Evolutionary conservation across 2,329 filamentous ascomycete species (phyloP).

Genomic region (Aspergillus sp.): DNA sequence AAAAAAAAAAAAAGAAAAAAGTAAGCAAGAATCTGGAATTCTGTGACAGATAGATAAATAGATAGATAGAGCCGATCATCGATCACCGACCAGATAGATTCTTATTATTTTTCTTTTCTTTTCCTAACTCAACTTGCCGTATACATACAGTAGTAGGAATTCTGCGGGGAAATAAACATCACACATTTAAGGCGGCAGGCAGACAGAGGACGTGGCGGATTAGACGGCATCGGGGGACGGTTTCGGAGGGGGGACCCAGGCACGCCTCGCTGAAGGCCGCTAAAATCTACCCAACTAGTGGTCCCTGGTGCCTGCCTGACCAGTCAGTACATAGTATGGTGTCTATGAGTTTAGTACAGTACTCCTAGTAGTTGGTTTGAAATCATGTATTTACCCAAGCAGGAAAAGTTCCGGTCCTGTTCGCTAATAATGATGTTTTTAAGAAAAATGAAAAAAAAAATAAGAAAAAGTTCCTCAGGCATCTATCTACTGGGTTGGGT

Average conservation of each 20-base stretch:
- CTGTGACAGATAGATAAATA: not conserved
- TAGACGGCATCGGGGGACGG: not conserved
- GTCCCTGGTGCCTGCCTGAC: slow-evolving; percentile 1
- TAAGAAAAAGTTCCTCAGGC: not conserved
- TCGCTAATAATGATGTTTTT: no score
- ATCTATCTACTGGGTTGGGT: not conserved
- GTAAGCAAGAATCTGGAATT: not conserved
- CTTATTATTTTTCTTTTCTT: not conserved
- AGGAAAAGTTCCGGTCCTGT: not conserved
- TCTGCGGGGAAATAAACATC: not conserved
- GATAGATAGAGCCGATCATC: not conserved
- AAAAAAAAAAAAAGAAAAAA: no score
- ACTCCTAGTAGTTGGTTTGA: no score
- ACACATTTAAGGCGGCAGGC: no score
- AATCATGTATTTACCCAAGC: not conserved
- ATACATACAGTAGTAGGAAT: not conserved
- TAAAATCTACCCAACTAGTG: slow-evolving; percentile 6
- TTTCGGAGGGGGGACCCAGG: not conserved
- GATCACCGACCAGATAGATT: not conserved
- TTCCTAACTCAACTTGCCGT: not conserved
- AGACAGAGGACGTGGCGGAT: not conserved
- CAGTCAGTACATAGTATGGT: not conserved
- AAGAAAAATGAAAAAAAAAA: no score
- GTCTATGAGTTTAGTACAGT: no score
- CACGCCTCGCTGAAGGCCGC: not conserved